phyloP scores from a whole-genome alignment of 2,329 filamentous ascomycete genomes.

The Macrophomina phaseolina region DNA sequence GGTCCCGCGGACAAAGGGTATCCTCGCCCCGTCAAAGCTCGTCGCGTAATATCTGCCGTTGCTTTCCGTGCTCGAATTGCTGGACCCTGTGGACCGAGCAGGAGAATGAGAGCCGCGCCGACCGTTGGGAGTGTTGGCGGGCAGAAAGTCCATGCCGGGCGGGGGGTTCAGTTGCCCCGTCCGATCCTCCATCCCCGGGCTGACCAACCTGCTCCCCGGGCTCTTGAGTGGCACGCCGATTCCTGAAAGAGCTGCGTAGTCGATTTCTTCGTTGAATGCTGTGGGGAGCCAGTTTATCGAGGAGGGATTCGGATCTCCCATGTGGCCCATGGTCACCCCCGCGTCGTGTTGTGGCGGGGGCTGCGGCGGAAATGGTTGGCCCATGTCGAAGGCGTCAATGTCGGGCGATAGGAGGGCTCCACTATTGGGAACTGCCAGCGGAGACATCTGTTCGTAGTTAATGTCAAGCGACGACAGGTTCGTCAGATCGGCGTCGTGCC shows the following conservation, averaged over 20 bases:
- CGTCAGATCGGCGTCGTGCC: neutral
- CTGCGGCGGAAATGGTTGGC: conserved; percentile 4
- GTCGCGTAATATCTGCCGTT: conserved; percentile 1
- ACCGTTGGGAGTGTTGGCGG: neutral
- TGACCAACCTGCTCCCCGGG: neutral
- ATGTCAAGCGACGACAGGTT: conserved; percentile 8
- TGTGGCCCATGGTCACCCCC: neutral
- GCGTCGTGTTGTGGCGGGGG: neutral
- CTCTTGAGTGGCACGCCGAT: conserved; percentile 6
- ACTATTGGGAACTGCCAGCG: neutral
- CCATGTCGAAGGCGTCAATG: conserved; percentile 14
- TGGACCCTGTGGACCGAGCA: neutral
- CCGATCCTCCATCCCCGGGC: neutral
- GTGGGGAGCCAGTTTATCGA: conserved; percentile 22
- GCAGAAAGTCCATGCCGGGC: neutral
- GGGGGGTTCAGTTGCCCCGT: neutral
- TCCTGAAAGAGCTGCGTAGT: conserved; percentile 15
- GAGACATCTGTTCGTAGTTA: conserved; percentile 20
- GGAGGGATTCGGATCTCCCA: neutral
- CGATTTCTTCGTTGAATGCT: conserved; percentile 18
- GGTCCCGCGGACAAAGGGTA: conserved; percentile 18
- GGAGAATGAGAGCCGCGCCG: conserved; percentile 3
- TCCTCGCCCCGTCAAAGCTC: conserved; percentile 10
- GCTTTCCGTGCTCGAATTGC: conserved; percentile 6
- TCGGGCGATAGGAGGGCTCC: conserved; percentile 9